Conservation (phyloP, 441 rosid species). For the Syzygium syzygioides region DNA sequence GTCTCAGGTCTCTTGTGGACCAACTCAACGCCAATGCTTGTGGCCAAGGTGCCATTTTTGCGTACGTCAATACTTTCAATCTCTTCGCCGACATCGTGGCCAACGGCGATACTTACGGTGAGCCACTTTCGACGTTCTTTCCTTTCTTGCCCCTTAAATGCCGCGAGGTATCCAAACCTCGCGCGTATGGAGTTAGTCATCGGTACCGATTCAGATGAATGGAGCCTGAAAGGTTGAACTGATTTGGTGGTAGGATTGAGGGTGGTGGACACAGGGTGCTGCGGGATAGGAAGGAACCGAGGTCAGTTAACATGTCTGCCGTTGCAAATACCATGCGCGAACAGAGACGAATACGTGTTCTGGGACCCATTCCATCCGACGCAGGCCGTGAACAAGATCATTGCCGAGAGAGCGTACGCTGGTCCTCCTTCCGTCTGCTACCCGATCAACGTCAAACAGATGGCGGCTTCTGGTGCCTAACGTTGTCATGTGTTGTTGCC, state of each 20-base stretch:
- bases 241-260: conserved; percentile 25
- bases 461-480: conserved; percentile 31
- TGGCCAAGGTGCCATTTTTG: conserved; percentile 22
- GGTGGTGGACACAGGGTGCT: conserved; percentile 47
- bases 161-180: not conserved
- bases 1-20: conserved; percentile 33
- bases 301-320: conserved; percentile 55
- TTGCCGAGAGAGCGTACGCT: conserved; percentile 36
- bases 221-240: not conserved
- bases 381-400: conserved; percentile 39
- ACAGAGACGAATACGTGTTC: conserved; percentile 45
- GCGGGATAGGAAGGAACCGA: conserved; percentile 44
- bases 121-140: not conserved
- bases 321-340: conserved; percentile 34
- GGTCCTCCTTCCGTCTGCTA: conserved; percentile 48
- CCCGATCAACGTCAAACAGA: conserved; percentile 42
- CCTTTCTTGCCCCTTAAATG: not conserved
- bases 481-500: not conserved
- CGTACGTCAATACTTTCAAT: conserved; percentile 39
- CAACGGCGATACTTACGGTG: conserved; percentile 36
- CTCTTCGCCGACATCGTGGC: conserved; percentile 29
- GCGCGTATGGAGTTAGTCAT: not conserved
- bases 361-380: conserved; percentile 63
- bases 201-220: not conserved
- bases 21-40: conserved; percentile 18